Percentiles rank a stretch among this genome's conserved stretches.
phyloP scores from a whole-genome alignment of 2,329 filamentous ascomycete genomes.

The Xylariaceae sp. region DNA sequence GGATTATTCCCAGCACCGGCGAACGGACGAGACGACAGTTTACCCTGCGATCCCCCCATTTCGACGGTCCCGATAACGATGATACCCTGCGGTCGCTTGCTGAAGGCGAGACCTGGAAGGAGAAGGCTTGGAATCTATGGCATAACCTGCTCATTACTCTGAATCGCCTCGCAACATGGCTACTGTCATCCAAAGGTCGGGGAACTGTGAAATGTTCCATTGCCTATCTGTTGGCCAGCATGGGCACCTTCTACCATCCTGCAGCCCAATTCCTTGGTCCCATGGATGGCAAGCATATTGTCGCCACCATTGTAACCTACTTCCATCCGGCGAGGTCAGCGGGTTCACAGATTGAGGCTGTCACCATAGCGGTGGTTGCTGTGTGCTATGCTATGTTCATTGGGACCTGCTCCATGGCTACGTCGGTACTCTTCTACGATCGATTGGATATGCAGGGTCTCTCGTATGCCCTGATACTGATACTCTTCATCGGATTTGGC shows the following conservation, averaged over 20 bases:
- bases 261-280: constrained; percentile 72
- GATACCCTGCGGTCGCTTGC: constrained; percentile 27
- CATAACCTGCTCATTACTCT: constrained; percentile 36
- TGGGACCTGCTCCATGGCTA: constrained; percentile 81
- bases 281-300: constrained; percentile 89
- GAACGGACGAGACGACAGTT: constrained; percentile 78
- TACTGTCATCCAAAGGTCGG: constrained; percentile 68
- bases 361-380: constrained; percentile 70
- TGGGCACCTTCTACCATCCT: constrained; percentile 76
- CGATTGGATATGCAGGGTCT: constrained; percentile 61
- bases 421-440: constrained; percentile 73
- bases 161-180: constrained; percentile 51
- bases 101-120: constrained; percentile 30
- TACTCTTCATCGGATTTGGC: constrained; percentile 81
- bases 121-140: constrained; percentile 29
- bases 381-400: constrained; percentile 75
- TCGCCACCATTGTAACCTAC: constrained; percentile 90
- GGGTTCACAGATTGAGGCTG: constrained; percentile 86
- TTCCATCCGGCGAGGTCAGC: constrained; percentile 85
- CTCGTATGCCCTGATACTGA: constrained; percentile 73
- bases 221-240: constrained; percentile 80
- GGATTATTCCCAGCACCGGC: constrained; percentile 81
- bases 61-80: constrained; percentile 29
- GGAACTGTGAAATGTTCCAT: constrained; percentile 87
- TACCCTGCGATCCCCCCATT: constrained; percentile 56